Evolutionary conservation across 306 rosid species (phyloP).

Genomic region (Dalbergia cochinchinensis): DNA sequence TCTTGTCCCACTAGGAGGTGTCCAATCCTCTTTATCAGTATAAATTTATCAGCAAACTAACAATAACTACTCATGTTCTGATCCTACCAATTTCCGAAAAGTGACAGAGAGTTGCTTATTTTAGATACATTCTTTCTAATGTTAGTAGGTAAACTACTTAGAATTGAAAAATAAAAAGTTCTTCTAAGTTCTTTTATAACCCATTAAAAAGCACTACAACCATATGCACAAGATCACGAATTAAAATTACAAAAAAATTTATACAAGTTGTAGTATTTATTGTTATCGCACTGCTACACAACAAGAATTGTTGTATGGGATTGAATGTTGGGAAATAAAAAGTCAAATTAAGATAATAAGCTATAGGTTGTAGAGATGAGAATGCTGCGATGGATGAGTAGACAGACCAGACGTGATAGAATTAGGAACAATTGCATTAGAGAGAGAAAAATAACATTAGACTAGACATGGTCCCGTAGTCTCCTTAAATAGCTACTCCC

Average conservation of each 20-base stretch:
- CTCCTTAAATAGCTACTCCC: neutral
- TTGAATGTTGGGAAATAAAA: too few relatives aligned
- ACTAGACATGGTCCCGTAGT: neutral
- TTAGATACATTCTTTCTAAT: neutral
- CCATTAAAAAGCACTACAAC: neutral
- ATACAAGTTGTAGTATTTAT: neutral
- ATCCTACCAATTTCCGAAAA: neutral
- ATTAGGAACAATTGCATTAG: too few relatives aligned
- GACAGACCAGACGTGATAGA: too few relatives aligned
- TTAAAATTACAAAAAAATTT: neutral
- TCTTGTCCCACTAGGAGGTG: neutral
- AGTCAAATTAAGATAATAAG: too few relatives aligned
- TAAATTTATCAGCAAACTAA: neutral
- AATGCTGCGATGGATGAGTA: too few relatives aligned
- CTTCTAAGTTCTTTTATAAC: neutral
- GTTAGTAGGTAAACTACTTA: neutral
- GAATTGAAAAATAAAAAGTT: neutral
- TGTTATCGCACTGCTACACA: neutral
- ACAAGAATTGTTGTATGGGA: too few relatives aligned
- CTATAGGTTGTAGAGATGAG: too few relatives aligned
- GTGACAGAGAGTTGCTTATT: neutral
- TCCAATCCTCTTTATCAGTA: neutral
- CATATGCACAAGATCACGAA: neutral
- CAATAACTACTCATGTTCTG: too few relatives aligned
- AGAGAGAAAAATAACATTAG: too few relatives aligned